Evolutionary conservation across 2,329 filamentous ascomycete genomes (phyloP).

Genomic region (Penicillium sp.): DNA sequence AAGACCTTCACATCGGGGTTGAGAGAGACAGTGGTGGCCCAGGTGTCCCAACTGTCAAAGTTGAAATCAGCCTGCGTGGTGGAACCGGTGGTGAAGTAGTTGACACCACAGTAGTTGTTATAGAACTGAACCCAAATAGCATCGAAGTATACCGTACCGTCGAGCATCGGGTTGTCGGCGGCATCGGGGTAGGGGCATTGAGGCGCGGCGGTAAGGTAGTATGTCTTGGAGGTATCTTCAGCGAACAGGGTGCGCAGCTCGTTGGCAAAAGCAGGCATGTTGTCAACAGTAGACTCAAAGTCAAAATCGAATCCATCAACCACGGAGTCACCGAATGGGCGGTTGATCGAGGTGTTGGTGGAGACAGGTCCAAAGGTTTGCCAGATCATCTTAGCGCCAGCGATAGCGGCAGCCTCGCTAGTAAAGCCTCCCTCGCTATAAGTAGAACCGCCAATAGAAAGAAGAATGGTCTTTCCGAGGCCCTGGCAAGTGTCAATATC

Average conservation of each 20-base stretch:
- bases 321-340: neutral
- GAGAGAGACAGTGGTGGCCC: slow-evolving; percentile 53
- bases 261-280: slow-evolving; percentile 60
- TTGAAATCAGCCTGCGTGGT: slow-evolving; percentile 56
- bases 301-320: neutral
- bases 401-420: neutral
- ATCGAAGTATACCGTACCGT: slow-evolving; percentile 54
- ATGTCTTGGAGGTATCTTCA: slow-evolving; percentile 50
- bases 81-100: slow-evolving; percentile 48
- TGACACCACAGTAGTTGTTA: slow-evolving; percentile 63
- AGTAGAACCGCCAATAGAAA: neutral
- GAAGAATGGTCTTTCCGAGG: neutral
- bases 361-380: neutral
- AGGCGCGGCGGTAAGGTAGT: slow-evolving; percentile 62
- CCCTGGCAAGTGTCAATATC: neutral
- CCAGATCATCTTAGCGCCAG: neutral
- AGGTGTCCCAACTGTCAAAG: slow-evolving; percentile 61
- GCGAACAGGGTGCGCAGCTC: slow-evolving; percentile 56
- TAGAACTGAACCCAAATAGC: slow-evolving; percentile 64
- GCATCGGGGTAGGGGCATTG: slow-evolving; percentile 65
- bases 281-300: slow-evolving; percentile 43
- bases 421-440: neutral
- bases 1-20: slow-evolving; percentile 61
- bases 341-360: neutral
- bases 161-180: slow-evolving; percentile 55